Evolutionary conservation across 306 rosid species (phyloP), one percentile per base, ranked within the genome.

Genomic region (Glycine tomentella): DNA sequence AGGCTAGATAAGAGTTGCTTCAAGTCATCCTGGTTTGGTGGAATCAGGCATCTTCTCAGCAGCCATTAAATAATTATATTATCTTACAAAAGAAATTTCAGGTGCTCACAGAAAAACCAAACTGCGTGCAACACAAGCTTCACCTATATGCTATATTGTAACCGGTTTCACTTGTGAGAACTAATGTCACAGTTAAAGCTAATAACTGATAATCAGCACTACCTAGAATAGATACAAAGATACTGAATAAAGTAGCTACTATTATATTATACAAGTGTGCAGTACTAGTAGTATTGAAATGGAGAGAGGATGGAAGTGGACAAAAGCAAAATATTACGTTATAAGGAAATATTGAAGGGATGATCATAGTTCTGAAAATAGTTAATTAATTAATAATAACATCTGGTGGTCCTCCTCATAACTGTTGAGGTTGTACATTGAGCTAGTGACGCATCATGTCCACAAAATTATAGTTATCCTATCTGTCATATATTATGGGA

Each of bases 41-140:
- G 83, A 61, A 40, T 78, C 69, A 68, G 42, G 48, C 64, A 52
- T 69, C 56, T 81, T 59, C 75, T 66, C 83, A 50, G 80, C 69
- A 50, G 80, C 69, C 83, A 77, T 76, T 71, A 20, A 64, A 80
- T 40, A 53, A 70, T 53, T 53, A 44, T 31, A 81, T 34, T 58
- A 25, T 59, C 33, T 17, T 59, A 9, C 82, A 69, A 62, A 33
- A 44, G 63, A 74, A 74, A 58, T 50, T 42, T 36, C 38, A 20
- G 57, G 9, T 58, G 45, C 69, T 73, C 15, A 55, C 11, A 56
- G 40, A 36, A 36, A 36, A 36, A 36, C 40, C 40, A 36, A 36
- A 36, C 40, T 36, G 40, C 40, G 40, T 36, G 40, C 40, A 36
- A 36, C 15, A 55, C 16, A 56, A 40, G 8, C 12, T 9, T 3